Evolutionary conservation across 805 yeast species (phyloP).

Genomic region (Metschnikowia amazonensis): DNA sequence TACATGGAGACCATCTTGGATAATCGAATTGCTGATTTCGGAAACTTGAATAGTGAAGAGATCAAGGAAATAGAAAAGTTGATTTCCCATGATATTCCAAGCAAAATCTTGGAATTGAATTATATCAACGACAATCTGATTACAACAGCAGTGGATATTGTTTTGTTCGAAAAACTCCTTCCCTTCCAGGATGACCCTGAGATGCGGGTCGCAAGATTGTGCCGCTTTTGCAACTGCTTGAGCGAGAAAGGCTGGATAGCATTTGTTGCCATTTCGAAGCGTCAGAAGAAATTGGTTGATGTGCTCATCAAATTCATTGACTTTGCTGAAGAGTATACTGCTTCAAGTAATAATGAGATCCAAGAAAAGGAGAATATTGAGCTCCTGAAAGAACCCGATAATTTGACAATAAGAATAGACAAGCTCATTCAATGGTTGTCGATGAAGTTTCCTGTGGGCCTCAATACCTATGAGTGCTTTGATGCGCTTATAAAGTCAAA

Average conservation of each 20-base stretch:
- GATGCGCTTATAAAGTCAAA: slow-evolving; percentile 50
- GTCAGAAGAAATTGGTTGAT: slow-evolving; percentile 60
- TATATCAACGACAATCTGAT: slow-evolving; percentile 71
- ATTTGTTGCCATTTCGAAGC: slow-evolving; percentile 61
- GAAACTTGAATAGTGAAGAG: slow-evolving; percentile 23
- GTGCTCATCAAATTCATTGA: slow-evolving; percentile 49
- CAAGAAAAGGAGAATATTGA: slow-evolving; percentile 18
- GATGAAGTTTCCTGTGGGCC: slow-evolving; percentile 50
- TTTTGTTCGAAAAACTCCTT: slow-evolving; percentile 56
- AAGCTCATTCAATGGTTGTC: slow-evolving; percentile 62
- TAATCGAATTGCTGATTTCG: slow-evolving; percentile 28
- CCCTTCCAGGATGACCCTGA: slow-evolving; percentile 47
- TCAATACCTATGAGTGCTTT: slow-evolving; percentile 47
- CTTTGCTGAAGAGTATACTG: slow-evolving; percentile 41
- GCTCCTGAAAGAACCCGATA: slow-evolving; percentile 6
- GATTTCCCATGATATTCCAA: slow-evolving; percentile 54
- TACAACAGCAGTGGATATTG: slow-evolving; percentile 60
- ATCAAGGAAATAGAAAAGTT: slow-evolving; percentile 26
- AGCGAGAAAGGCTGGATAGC: slow-evolving; percentile 59
- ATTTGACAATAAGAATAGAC: slow-evolving; percentile 36
- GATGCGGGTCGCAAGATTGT: slow-evolving; percentile 50
- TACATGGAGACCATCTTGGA: slow-evolving; percentile 27
- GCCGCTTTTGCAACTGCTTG: slow-evolving; percentile 46
- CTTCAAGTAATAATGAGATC: slow-evolving; percentile 18
- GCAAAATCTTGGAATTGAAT: slow-evolving; percentile 56